Evolutionary conservation across 495 filamentous ascomycete species (phyloP).

Genomic region (Rusavskia elegans): DNA sequence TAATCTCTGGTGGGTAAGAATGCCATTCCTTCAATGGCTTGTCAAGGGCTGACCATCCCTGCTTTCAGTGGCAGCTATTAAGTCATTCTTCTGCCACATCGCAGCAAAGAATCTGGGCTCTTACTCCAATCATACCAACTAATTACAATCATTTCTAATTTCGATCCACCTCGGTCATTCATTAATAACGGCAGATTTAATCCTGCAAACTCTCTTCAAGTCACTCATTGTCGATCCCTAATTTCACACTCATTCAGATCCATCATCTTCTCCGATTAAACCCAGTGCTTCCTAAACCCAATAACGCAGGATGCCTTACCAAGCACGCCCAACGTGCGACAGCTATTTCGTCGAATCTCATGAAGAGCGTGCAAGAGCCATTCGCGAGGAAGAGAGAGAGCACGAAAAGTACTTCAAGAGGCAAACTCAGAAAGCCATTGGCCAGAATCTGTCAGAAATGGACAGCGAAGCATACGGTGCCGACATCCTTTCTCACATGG

Average conservation of each 20-base stretch:
- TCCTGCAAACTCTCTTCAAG: neutral
- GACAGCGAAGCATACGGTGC: conserved; percentile 81
- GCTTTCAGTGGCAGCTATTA: neutral
- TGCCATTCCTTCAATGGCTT: neutral
- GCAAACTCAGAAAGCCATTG: conserved; percentile 67
- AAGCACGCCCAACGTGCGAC: conserved; percentile 41
- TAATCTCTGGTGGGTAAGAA: neutral
- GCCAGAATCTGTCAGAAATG: conserved; percentile 67
- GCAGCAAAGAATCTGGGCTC: neutral
- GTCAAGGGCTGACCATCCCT: neutral
- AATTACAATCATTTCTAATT: neutral
- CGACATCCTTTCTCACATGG: conserved; percentile 84
- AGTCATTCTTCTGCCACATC: neutral
- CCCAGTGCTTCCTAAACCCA: neutral
- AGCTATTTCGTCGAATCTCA: conserved; percentile 81
- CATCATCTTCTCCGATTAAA: neutral
- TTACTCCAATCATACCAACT: neutral
- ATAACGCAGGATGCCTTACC: conserved; percentile 55
- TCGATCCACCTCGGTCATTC: neutral
- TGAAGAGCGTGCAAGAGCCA: conserved; percentile 35
- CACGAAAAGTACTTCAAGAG: conserved; percentile 55
- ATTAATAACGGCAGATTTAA: neutral
- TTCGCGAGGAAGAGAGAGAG: conserved; percentile 16
- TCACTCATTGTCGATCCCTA: neutral
- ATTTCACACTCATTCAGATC: neutral